Evolutionary conservation across 345 rosid species (phyloP).

Genomic region (Eucalyptus virginea): DNA sequence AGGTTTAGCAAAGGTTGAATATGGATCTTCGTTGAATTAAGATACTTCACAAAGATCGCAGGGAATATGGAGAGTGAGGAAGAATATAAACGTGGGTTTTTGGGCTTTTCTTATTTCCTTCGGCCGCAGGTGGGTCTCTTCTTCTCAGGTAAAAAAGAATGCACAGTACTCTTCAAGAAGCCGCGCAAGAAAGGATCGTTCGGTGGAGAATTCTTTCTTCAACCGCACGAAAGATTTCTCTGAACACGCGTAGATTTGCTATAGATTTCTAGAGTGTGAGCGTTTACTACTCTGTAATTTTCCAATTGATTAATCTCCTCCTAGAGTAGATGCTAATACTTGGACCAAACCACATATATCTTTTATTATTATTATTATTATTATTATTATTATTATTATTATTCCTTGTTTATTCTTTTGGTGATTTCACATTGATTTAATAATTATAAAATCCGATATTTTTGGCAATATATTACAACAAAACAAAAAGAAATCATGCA

Average conservation of each 20-base stretch:
- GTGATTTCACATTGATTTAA: not conserved
- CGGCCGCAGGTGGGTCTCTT: not conserved
- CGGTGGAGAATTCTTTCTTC: not conserved
- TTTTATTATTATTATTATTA: too few relatives aligned
- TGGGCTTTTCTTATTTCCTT: not conserved
- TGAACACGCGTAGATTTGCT: too few relatives aligned
- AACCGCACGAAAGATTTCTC: too few relatives aligned
- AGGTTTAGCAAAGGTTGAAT: not conserved
- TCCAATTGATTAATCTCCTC: too few relatives aligned
- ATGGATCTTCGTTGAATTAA: not conserved
- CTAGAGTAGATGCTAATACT: too few relatives aligned
- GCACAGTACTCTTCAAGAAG: not conserved
- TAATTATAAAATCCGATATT: slow-evolving; percentile 28
- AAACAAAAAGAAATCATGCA: not conserved
- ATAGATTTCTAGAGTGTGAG: too few relatives aligned
- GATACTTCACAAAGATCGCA: not conserved
- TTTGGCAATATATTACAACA: not conserved
- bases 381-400: too few relatives aligned
- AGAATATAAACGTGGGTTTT: not conserved
- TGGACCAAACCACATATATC: not conserved
- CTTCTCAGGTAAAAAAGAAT: not conserved
- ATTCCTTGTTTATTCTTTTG: too few relatives aligned
- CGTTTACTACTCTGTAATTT: too few relatives aligned
- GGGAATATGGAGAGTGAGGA: not conserved
- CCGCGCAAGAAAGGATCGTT: not conserved